Base-by-base conservation (phyloP, 176 grass and related monocot genomes). In the Olyra latifolia region DNA sequence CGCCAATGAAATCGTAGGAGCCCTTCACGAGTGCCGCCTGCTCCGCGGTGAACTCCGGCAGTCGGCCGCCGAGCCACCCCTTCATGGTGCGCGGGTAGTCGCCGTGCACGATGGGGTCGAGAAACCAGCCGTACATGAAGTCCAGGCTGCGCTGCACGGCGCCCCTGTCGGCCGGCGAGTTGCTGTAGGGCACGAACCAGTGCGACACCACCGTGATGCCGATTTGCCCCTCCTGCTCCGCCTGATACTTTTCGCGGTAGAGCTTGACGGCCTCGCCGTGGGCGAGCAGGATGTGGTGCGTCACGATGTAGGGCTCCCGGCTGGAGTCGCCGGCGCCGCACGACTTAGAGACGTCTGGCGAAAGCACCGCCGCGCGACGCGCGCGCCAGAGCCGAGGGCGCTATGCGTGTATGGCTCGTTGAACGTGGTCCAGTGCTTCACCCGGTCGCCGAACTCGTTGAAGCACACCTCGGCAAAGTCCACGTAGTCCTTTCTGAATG, bases 381-480 rank as follows among this genome's bases (percentile, higher is more conserved):
- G 87, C 2, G 11, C 5, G 29, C 66, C 75, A 14, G 94, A 97
- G n/a, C 89, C 91, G 4, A n/a, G 10, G 9, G 64, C 19, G 27
- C 87, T 44, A 73, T 83, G 83, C 11, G 80, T 83, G 73, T 73
- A 87, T 0, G 86, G 86, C 73, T 87, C 86, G 73, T 87, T 87
- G 86, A 87, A 87, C 0, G 86, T 97, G n/a, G 87, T 92, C 94
- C 91, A 97, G 79, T 70, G 41, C 79, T 97, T 88, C n/a, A 97
- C 91, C 0, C 91, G 80, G 65, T 94, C 91, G 61, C 94, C 91
- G 45, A 97, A 97, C 38, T 94, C 89, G 0, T n/a, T 75, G 82
- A 92, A 97, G 86, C 87, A 91, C 2, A 88, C 66, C 0, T 90
- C 86, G 0, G 80, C 80, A 32, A 80, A 97, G 55, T 90, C 89